phyloP scores from a whole-genome alignment of 2,329 filamentous ascomycete genomes.

The Fusarium equiseti region DNA sequence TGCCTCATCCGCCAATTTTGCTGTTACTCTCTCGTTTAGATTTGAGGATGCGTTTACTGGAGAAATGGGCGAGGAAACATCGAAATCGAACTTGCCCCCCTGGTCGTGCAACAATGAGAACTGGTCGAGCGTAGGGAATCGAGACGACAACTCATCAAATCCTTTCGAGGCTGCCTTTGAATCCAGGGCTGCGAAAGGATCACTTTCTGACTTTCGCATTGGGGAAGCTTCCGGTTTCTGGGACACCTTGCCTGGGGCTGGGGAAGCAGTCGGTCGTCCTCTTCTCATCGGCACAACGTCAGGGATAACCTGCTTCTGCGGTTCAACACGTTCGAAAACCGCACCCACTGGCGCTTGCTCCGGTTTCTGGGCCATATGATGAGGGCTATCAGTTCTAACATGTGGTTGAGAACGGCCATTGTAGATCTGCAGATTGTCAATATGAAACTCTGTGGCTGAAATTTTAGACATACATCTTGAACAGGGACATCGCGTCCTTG shows the following conservation, averaged over 20 bases:
- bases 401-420: slow-evolving; percentile 73
- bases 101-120: slow-evolving; percentile 91
- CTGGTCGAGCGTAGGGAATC: slow-evolving; percentile 92
- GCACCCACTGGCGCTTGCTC: slow-evolving; percentile 77
- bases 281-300: slow-evolving; percentile 95
- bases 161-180: slow-evolving; percentile 64
- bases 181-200: slow-evolving; percentile 93
- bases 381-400: slow-evolving; percentile 63
- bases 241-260: slow-evolving; percentile 52
- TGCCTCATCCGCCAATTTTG: slow-evolving; percentile 85
- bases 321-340: slow-evolving; percentile 80
- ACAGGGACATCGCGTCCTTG: slow-evolving; percentile 88
- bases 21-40: slow-evolving; percentile 75
- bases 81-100: slow-evolving; percentile 86
- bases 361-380: slow-evolving; percentile 64
- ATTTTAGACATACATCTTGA: slow-evolving; percentile 77
- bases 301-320: slow-evolving; percentile 79
- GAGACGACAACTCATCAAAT: slow-evolving; percentile 83
- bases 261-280: slow-evolving; percentile 70
- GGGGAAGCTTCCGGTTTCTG: slow-evolving; percentile 71
- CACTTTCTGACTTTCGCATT: slow-evolving; percentile 72
- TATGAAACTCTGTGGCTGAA: neutral
- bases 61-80: slow-evolving; percentile 63
- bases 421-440: slow-evolving; percentile 71
- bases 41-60: slow-evolving; percentile 59